Percentiles rank a stretch among this genome's conserved stretches.
Evolutionary conservation across 140 eudicot genomes (phyloP).

Genomic region (Anethum foeniculum): DNA sequence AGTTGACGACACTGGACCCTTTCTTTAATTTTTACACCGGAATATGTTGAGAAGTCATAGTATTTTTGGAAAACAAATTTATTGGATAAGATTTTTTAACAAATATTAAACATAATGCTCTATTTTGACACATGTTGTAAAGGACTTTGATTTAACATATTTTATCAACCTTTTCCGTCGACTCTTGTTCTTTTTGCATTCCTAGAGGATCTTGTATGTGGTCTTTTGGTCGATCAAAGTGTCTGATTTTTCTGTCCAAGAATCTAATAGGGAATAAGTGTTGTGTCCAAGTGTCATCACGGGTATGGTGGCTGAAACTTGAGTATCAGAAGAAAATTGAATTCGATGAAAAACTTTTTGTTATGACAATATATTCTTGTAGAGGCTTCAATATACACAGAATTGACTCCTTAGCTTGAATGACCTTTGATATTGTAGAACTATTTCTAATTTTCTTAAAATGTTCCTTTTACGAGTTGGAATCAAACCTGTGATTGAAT

Average conservation of each 20-base stretch:
- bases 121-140: background rate
- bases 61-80: background rate
- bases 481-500: background rate
- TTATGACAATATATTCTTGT: background rate
- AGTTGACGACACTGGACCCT: background rate
- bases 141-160: background rate
- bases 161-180: background rate
- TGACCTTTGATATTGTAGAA: background rate
- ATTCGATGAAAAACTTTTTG: background rate
- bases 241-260: background rate
- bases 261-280: background rate
- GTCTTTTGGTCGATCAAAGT: background rate
- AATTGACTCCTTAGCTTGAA: background rate
- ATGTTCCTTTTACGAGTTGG: background rate
- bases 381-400: background rate
- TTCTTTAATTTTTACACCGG: background rate
- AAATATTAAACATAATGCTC: background rate
- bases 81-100: background rate
- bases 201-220: background rate
- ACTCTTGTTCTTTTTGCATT: background rate
- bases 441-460: background rate
- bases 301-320: background rate
- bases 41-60: background rate
- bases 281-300: background rate
- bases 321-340: background rate